These are phyloP conservation scores for Fusarium musae DNA, from an alignment of 2,329 filamentous ascomycete genomes.

Conservation along the genomic window DNA sequence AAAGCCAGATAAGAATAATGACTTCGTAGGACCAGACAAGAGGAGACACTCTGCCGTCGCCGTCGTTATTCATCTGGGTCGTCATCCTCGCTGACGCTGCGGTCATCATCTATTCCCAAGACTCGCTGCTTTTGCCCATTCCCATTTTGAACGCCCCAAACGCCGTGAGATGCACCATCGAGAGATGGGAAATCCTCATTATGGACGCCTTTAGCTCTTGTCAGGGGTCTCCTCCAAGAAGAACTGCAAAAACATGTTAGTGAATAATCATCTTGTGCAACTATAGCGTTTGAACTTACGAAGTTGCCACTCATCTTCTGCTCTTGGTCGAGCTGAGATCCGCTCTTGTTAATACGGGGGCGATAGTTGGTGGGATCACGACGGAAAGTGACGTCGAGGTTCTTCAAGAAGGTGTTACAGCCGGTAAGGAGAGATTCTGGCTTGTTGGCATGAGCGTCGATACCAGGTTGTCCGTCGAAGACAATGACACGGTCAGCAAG, in stretches of 20 bases:
- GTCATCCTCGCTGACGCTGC: constrained; percentile 70
- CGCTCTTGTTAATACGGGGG: constrained; percentile 97
- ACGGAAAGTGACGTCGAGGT: constrained; percentile 97
- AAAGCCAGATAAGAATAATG: constrained; percentile 6
- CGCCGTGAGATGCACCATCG: constrained; percentile 53
- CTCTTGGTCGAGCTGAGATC: constrained; percentile 96
- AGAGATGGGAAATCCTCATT: constrained; percentile 48
- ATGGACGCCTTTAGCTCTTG: constrained; percentile 62
- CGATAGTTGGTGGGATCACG: constrained; percentile 96
- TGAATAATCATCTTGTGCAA: neutral
- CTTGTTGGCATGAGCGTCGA: constrained; percentile 86
- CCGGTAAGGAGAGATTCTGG: constrained; percentile 94
- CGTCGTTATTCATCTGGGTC: constrained; percentile 71
- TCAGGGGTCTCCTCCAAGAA: constrained; percentile 84
- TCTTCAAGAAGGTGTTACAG: constrained; percentile 97
- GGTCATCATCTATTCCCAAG: constrained; percentile 55
- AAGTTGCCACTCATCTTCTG: constrained; percentile 95
- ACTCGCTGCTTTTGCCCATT: constrained; percentile 46
- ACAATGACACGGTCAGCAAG: constrained; percentile 95
- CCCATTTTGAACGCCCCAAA: constrained; percentile 64
- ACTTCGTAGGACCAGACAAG: constrained; percentile 69
- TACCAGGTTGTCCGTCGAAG: constrained; percentile 93
- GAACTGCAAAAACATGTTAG: constrained; percentile 68
- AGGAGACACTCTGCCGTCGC: constrained; percentile 73
- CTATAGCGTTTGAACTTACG: constrained; percentile 63